Conservation (phyloP, 352 stramenopile species). For the Phytopythium chamaehyphon region DNA sequence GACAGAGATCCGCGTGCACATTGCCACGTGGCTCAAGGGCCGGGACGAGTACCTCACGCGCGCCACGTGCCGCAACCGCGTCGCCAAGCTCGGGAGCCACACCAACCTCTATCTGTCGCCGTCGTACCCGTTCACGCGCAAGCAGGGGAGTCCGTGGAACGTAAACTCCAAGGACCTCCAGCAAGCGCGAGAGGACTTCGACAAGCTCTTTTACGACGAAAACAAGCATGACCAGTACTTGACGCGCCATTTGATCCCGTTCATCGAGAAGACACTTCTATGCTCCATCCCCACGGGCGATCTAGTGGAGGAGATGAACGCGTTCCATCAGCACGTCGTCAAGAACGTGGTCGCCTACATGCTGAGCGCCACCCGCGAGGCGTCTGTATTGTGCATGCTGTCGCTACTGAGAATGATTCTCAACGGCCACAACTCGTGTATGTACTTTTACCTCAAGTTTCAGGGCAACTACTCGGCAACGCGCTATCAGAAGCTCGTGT, state of each 20-base stretch:
- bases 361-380: constrained; percentile 33
- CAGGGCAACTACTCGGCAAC: constrained; percentile 46
- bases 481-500: constrained; percentile 68
- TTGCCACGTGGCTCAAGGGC: constrained; percentile 62
- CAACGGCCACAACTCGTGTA: constrained; percentile 68
- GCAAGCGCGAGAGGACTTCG: constrained; percentile 59
- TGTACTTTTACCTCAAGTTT: constrained; percentile 87
- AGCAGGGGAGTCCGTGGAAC: constrained; percentile 68
- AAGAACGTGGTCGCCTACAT: constrained; percentile 76
- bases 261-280: constrained; percentile 73
- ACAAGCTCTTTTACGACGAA: constrained; percentile 63
- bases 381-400: constrained; percentile 41
- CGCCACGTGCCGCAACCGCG: constrained; percentile 50
- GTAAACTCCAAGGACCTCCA: constrained; percentile 62
- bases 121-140: constrained; percentile 71
- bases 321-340: constrained; percentile 74
- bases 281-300: constrained; percentile 67
- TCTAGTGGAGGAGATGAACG: constrained; percentile 69
- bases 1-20: constrained; percentile 65
- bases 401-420: constrained; percentile 73
- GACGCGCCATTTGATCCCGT: constrained; percentile 47
- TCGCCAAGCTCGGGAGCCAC: constrained; percentile 66
- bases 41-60: constrained; percentile 71
- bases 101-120: constrained; percentile 78
- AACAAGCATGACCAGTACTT: constrained; percentile 49